Percentiles rank a stretch among this genome's conserved stretches.
Conservation (phyloP, 805 yeast genomes). For the Metschnikowia borealis region DNA sequence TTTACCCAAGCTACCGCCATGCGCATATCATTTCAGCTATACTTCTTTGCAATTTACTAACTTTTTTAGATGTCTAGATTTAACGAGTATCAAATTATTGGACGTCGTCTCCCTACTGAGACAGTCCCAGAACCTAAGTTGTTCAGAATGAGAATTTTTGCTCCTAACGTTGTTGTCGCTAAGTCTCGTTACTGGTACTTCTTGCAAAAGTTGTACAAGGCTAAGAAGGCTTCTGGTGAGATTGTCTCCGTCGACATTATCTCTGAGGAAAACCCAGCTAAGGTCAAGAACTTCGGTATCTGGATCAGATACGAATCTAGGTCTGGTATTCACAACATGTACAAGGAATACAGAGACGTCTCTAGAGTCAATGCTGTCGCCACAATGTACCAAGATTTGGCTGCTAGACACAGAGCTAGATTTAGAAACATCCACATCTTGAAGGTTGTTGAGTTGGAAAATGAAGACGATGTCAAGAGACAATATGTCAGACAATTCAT, state of each 20-base stretch:
- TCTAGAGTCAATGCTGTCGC: conserved; percentile 99
- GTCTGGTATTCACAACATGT: conserved; percentile 99
- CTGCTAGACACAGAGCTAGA: conserved; percentile 99
- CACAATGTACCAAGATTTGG: conserved; percentile 98
- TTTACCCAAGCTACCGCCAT: not conserved
- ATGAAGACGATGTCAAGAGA: conserved; percentile 97
- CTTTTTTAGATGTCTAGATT: conserved; percentile 74
- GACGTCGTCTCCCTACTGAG: conserved; percentile 99
- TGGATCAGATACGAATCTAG: conserved; percentile 99
- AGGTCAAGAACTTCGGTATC: conserved; percentile 99
- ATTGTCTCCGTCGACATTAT: conserved; percentile 89
- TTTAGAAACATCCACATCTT: conserved; percentile 99
- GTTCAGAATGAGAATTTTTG: conserved; percentile 99
- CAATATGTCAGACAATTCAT: conserved; percentile 98
- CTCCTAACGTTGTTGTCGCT: conserved; percentile 98
- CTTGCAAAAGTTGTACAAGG: conserved; percentile 98
- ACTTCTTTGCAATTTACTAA: conserved; percentile 11
- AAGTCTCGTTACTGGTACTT: conserved; percentile 99
- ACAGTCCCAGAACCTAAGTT: conserved; percentile 99
- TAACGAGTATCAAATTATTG: conserved; percentile 99
- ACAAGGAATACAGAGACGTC: conserved; percentile 99
- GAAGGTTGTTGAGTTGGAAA: conserved; percentile 98
- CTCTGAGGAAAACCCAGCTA: conserved; percentile 94
- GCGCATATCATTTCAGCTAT: not conserved
- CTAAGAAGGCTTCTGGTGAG: conserved; percentile 99